A percentile compares a stretch with the other conserved stretches of the same genome.
Evolutionary conservation across 2,329 filamentous ascomycete species (phyloP).

Genomic region (Cladosporium velox): DNA sequence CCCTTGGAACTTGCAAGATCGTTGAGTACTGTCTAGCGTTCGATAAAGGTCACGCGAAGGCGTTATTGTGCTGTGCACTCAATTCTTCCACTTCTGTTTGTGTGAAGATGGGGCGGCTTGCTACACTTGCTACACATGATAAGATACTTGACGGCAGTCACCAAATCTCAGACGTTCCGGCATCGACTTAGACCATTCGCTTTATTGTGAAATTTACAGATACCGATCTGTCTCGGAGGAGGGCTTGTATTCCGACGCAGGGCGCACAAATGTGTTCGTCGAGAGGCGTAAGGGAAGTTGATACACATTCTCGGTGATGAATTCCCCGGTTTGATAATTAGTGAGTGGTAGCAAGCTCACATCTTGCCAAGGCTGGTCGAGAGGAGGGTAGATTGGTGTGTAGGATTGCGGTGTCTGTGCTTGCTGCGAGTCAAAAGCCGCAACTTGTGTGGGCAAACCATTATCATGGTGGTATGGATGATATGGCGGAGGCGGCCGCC

Average conservation of each 20-base stretch:
- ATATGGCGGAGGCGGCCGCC: not conserved
- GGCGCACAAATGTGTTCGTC: not conserved
- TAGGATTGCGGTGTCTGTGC: not conserved
- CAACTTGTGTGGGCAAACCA: not conserved
- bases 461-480: not conserved
- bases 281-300: not conserved
- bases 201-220: not conserved
- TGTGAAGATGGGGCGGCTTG: not conserved
- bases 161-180: not conserved
- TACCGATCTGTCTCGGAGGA: not conserved
- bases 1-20: not conserved
- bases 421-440: not conserved
- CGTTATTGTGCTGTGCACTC: not conserved
- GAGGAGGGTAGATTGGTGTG: not conserved
- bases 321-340: not conserved
- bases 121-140: not conserved
- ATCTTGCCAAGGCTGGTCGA: not conserved
- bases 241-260: not conserved
- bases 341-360: not conserved
- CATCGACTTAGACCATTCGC: not conserved
- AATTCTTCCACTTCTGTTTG: not conserved
- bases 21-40: not conserved
- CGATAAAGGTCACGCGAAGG: not conserved
- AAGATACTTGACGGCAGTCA: not conserved
- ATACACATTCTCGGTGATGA: not conserved